Evolutionary conservation across 2,329 filamentous ascomycete genomes (phyloP).

Genomic region (Harringtonia lauricola): DNA sequence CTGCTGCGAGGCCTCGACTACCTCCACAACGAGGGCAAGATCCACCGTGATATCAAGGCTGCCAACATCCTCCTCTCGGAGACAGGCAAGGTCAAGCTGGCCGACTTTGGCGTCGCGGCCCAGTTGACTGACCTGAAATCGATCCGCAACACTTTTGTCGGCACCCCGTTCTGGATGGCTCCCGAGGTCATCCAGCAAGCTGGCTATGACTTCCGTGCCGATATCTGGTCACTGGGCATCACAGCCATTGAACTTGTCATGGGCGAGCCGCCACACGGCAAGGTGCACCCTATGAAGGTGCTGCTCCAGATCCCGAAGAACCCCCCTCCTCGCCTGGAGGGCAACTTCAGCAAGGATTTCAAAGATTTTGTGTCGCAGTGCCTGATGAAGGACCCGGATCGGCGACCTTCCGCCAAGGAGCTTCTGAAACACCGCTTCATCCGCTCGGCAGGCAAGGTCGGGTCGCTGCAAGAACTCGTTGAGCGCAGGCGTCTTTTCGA

Average conservation of each 20-base stretch:
- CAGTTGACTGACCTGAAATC: slow-evolving; percentile 97
- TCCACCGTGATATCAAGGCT: slow-evolving; percentile 93
- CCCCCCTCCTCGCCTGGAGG: slow-evolving; percentile 72
- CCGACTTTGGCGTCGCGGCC: slow-evolving; percentile 93
- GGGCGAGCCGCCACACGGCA: slow-evolving; percentile 78
- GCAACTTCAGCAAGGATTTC: slow-evolving; percentile 79
- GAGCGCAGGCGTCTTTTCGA: slow-evolving; percentile 75
- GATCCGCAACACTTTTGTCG: slow-evolving; percentile 93
- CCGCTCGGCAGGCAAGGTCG: slow-evolving; percentile 73
- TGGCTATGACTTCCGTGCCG: slow-evolving; percentile 74
- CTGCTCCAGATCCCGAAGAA: slow-evolving; percentile 87
- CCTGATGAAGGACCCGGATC: slow-evolving; percentile 83
- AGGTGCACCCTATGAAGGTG: slow-evolving; percentile 87
- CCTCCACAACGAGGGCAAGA: slow-evolving; percentile 86
- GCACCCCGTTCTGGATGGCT: slow-evolving; percentile 96
- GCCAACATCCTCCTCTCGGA: slow-evolving; percentile 93
- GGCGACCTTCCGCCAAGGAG: slow-evolving; percentile 74
- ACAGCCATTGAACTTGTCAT: slow-evolving; percentile 84
- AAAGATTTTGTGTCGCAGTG: slow-evolving; percentile 89
- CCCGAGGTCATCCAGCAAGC: slow-evolving; percentile 89
- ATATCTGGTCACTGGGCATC: slow-evolving; percentile 89
- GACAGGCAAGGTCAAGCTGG: slow-evolving; percentile 83
- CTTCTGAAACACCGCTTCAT: slow-evolving; percentile 84
- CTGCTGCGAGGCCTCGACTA: slow-evolving; percentile 86
- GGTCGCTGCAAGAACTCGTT: slow-evolving; percentile 79